Base-by-base conservation (phyloP, 2,329 filamentous ascomycete species). In the Fusarium coicis region DNA sequence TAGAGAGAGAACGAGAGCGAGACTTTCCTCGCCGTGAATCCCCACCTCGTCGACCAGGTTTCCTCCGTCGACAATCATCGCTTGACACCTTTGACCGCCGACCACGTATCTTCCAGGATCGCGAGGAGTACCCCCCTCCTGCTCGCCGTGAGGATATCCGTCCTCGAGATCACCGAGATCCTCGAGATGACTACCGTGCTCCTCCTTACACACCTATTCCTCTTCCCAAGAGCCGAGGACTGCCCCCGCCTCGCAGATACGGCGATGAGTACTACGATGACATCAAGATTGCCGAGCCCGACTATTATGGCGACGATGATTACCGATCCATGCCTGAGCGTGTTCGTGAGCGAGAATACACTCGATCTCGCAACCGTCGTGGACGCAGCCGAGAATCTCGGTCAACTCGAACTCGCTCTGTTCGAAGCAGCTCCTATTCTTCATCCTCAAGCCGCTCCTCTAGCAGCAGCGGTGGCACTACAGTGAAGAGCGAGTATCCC, bases 81-180 rank as follows among this genome's bases (percentile, higher is more conserved):
- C 87, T 97, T 43, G 95, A 97, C 81, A 97, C 93, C 0, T 97
- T 94, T 79, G 95, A 98, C 82, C 91, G 95, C 54, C 90, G 90
- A 34, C 72, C 72, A 37, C 79, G 82, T 7, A 79, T 80, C 55
- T 85, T 86, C 74, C 86, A 85, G 60, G 87, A 92, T 42, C 84
- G 87, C 26, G 89, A 91, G 57, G 90, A 93, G 69, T 91, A 91
- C 74, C 86, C 87, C n/a, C 86, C 89, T n/a, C 89, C 90, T 4
- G 85, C 85, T 16, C 82, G 85, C 60, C 81, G 85, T 9, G 83
- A 85, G 61, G 87, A 85, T 66, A 81, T 84, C 72, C 84, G 83
- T 55, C 66, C 66, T 69, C 84, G 87, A 26, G 88, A 82, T 9
- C 30, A 50, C 47, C 47, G 47, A 50, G 47, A 50, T 55, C 66